Percentiles rank a stretch among this genome's conserved stretches.
These are phyloP conservation scores for Fonticula alba DNA, from an alignment of 78 protist species.

Conservation along the genomic window DNA sequence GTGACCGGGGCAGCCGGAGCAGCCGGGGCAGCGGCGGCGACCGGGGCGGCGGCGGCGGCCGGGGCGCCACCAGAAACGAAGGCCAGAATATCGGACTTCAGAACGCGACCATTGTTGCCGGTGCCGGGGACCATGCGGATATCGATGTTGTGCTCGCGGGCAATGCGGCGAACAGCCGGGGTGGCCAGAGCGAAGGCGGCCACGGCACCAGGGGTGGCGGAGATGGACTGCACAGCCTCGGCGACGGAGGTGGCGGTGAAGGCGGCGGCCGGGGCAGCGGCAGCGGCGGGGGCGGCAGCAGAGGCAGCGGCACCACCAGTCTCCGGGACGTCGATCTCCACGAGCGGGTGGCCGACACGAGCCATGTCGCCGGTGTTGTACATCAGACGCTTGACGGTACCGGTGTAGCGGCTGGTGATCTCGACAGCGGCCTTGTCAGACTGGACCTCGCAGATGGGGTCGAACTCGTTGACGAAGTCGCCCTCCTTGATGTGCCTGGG, in stretches of 20 bases:
- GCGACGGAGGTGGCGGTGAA: background rate
- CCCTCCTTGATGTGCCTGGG: constrained; percentile 29
- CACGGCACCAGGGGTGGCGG: background rate
- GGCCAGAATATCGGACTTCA: constrained; percentile 49
- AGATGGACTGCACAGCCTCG: background rate
- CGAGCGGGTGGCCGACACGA: constrained; percentile 48
- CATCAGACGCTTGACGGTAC: constrained; percentile 37
- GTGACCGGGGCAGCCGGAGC: background rate
- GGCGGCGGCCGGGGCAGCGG: background rate
- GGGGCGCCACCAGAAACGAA: constrained; percentile 7
- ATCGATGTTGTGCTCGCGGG: constrained; percentile 37
- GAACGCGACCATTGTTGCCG: constrained; percentile 62
- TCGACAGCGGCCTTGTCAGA: constrained; percentile 81
- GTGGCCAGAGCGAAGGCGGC: constrained; percentile 41
- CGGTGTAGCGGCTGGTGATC: constrained; percentile 58
- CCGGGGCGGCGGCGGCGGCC: constrained; percentile 11
- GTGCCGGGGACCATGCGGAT: constrained; percentile 18
- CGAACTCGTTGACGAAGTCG: constrained; percentile 56
- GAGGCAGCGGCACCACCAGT: constrained; percentile 9
- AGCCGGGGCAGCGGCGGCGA: constrained; percentile 9
- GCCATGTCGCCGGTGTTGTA: constrained; percentile 55
- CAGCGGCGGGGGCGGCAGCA: background rate
- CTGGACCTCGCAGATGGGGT: constrained; percentile 70
- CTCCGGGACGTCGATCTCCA: constrained; percentile 29
- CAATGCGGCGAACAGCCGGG: constrained; percentile 69